These are phyloP conservation scores for Bruguiera hainesii DNA, from an alignment of 441 rosid genomes.

Conservation along the genomic window DNA sequence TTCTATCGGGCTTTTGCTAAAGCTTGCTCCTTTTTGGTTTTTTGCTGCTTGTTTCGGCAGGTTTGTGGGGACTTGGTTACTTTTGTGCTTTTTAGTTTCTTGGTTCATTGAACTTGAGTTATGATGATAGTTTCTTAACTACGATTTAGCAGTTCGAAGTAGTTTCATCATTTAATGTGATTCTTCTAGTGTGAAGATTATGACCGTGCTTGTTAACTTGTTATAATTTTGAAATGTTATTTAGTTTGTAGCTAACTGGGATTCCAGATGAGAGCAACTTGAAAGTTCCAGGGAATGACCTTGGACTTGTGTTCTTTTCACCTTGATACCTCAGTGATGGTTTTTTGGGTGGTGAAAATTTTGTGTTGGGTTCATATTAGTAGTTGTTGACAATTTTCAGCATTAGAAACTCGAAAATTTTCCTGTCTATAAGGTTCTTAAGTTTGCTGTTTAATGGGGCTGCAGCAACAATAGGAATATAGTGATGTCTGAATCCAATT, in stretches of 20 bases:
- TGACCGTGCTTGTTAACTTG: neutral
- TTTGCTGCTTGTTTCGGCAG: constrained; percentile 25
- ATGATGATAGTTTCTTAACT: constrained; percentile 7
- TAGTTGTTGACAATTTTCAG: no score
- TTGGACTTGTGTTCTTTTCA: constrained; percentile 3
- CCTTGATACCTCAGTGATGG: neutral
- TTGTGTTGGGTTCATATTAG: neutral
- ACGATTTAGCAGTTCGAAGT: constrained; percentile 27
- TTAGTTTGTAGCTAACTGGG: constrained; percentile 1
- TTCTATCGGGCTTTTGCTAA: neutral
- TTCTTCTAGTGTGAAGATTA: neutral
- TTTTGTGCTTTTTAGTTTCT: no score
- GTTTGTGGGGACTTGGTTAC: constrained; percentile 17
- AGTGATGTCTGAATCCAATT: neutral
- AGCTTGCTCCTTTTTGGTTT: constrained; percentile 12
- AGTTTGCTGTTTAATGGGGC: neutral
- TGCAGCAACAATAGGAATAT: no score
- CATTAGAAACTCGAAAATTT: no score
- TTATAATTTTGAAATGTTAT: no score
- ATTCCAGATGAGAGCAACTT: constrained; percentile 1
- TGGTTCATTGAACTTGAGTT: constrained; percentile 13
- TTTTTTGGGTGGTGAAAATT: neutral
- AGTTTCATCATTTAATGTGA: constrained; percentile 5
- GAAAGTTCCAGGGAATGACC: neutral
- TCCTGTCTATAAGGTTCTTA: neutral